These are phyloP conservation scores for Begonia loranthoides DNA, from an alignment of 306 rosid genomes.

Conservation along the genomic window DNA sequence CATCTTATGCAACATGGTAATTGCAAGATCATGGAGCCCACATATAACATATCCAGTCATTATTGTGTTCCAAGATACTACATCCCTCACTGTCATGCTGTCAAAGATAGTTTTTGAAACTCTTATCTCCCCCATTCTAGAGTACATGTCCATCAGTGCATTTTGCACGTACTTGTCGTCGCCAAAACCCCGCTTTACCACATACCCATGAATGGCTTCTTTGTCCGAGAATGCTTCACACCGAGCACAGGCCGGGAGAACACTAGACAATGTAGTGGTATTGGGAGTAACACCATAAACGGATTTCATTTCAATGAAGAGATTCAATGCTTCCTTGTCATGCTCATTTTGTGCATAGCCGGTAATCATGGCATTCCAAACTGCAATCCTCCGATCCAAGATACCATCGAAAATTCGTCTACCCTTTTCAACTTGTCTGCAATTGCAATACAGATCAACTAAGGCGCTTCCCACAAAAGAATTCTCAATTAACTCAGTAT, in stretches of 20 bases:
- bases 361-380: constrained; percentile 74
- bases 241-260: constrained; percentile 56
- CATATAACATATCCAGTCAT: constrained; percentile 63
- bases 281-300: constrained; percentile 31
- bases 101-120: constrained; percentile 41
- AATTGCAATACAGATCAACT: constrained; percentile 84
- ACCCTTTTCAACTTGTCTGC: constrained; percentile 40
- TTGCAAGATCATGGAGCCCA: constrained; percentile 45
- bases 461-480: constrained; percentile 66
- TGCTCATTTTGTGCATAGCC: constrained; percentile 58
- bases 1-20: constrained; percentile 47
- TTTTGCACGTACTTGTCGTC: constrained; percentile 59
- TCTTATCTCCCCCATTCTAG: constrained; percentile 42
- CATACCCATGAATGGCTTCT: constrained; percentile 59
- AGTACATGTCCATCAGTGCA: constrained; percentile 83
- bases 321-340: constrained; percentile 39
- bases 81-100: constrained; percentile 35
- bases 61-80: constrained; percentile 81
- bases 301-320: constrained; percentile 50
- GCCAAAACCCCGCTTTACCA: constrained; percentile 43
- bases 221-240: constrained; percentile 24
- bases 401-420: constrained; percentile 38
- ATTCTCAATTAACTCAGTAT: constrained; percentile 32
- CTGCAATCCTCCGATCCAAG: constrained; percentile 26
- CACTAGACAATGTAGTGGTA: constrained; percentile 56